Base-by-base conservation (phyloP, 208 protist genomes). In the Leptomonas seymouri region DNA sequence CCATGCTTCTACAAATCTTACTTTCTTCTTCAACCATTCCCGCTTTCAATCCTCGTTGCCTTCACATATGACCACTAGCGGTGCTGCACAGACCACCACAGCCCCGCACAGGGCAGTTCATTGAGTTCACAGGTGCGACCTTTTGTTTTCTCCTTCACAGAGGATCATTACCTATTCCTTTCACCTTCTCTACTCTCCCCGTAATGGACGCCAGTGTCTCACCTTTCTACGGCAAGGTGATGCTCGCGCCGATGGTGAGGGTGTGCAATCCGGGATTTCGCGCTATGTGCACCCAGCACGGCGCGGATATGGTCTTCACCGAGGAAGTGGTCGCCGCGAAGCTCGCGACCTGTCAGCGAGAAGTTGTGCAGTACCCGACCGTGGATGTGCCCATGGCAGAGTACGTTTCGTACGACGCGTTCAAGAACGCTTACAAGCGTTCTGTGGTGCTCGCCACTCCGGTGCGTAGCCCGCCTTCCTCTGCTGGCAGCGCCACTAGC, bases 261-360 rank as follows among this genome's bases (percentile, higher is more conserved):
- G 86, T 98, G 25, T 81, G 89, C 50, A 93, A 77, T 30, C 78
- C 99, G 11, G 93, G 95, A 11, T 97, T 99, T 65, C 93, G 98
- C n/a, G 62, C 97, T 8, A 72, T 99, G 15, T 93, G 93, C 49
- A 80, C 88, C 6, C 64, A 84, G 0, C 86, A 98, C 63, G 98
- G 98, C 42, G 97, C 98, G 0, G 96, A 99, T 80, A 84, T 99
- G n/a, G 92, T 98, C 1, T 99, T 98, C 74, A 93, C 89, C 0
- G 98, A 99, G 71, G 98, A 99, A 74, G 69, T 99, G n/a, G 92
- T 99, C 20, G 97, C 97, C 28, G 86, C 93, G n/a, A 98, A 98
- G 55, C 65, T 99, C 31, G 46, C 54, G 14, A 76, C 85, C 41
- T 93, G 85, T 45, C 67, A 69, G 15, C 71, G 91, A 15, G 81